Conservation (phyloP, 2,329 filamentous ascomycete species). For the Colletotrichum somersetense region DNA sequence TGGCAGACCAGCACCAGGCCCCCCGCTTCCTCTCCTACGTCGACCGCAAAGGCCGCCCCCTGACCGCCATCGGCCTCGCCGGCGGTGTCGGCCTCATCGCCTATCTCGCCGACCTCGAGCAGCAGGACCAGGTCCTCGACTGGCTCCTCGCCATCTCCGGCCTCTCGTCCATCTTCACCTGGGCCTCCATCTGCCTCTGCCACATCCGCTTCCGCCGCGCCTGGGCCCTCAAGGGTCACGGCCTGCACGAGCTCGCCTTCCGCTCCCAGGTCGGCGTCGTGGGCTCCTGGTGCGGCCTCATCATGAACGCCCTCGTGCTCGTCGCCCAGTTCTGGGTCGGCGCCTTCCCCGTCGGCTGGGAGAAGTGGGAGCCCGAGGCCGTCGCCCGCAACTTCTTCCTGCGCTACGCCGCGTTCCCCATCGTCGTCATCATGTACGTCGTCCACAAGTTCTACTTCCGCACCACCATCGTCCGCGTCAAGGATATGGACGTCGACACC, state of each 20-base stretch:
- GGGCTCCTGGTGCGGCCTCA: slow-evolving; percentile 85
- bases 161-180: slow-evolving; percentile 80
- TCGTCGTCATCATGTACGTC: slow-evolving; percentile 76
- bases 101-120: slow-evolving; percentile 76
- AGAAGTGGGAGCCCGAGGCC: slow-evolving; percentile 55
- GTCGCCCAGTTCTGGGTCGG: slow-evolving; percentile 91
- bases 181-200: slow-evolving; percentile 87
- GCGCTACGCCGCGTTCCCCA: slow-evolving; percentile 77
- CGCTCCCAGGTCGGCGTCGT: slow-evolving; percentile 80
- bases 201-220: slow-evolving; percentile 91
- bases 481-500: slow-evolving; percentile 88
- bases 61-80: slow-evolving; percentile 78
- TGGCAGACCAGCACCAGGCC: slow-evolving; percentile 89
- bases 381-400: slow-evolving; percentile 79
- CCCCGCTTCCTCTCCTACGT: slow-evolving; percentile 83
- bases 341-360: slow-evolving; percentile 77
- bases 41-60: slow-evolving; percentile 83
- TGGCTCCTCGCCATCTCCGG: slow-evolving; percentile 84
- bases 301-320: slow-evolving; percentile 81
- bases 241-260: slow-evolving; percentile 84
- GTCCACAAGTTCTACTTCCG: slow-evolving; percentile 81
- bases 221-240: slow-evolving; percentile 78
- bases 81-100: slow-evolving; percentile 78
- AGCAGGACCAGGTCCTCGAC: slow-evolving; percentile 73
- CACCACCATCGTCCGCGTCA: slow-evolving; percentile 74